These are phyloP conservation scores for Pelargonium citronellum DNA, from an alignment of 441 rosid species.

Conservation along the genomic window DNA sequence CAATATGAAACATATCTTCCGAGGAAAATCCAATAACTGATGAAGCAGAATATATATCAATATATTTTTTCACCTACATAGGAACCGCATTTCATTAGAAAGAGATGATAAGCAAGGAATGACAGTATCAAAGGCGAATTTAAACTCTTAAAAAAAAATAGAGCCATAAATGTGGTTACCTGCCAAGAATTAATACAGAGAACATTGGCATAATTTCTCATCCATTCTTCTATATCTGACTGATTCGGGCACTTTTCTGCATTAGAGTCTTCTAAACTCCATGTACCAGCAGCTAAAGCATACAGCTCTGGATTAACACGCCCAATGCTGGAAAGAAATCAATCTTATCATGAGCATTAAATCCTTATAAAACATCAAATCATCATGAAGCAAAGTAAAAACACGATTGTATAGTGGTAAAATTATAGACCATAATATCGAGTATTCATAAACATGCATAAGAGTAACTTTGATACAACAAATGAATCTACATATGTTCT, in stretches of 20 bases:
- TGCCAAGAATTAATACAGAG: constrained; percentile 93
- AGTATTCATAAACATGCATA: not conserved
- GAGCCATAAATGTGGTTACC: constrained; percentile 36
- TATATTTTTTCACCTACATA: constrained; percentile 79
- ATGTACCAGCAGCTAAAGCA: constrained; percentile 67
- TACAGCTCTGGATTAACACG: constrained; percentile 87
- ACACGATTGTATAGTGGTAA: not conserved
- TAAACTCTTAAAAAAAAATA: not conserved
- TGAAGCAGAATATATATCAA: constrained; percentile 80
- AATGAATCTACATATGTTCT: not conserved
- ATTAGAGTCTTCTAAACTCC: constrained; percentile 37
- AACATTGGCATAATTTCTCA: constrained; percentile 56
- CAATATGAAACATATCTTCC: constrained; percentile 61
- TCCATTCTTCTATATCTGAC: constrained; percentile 44
- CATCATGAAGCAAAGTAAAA: not conserved
- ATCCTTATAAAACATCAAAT: not conserved
- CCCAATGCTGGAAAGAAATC: constrained; percentile 61
- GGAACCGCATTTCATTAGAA: constrained; percentile 14
- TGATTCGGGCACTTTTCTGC: constrained; percentile 27
- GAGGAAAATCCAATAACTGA: constrained; percentile 93
- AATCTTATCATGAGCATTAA: not conserved
- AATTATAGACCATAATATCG: not conserved
- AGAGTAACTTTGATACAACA: not conserved
- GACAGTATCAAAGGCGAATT: not conserved
- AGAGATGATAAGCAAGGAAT: constrained; percentile 5